A percentile compares a stretch with the other conserved stretches of the same genome.
phyloP scores from a whole-genome alignment of 2,329 filamentous ascomycete species.

The Aspergillus neotritici region DNA sequence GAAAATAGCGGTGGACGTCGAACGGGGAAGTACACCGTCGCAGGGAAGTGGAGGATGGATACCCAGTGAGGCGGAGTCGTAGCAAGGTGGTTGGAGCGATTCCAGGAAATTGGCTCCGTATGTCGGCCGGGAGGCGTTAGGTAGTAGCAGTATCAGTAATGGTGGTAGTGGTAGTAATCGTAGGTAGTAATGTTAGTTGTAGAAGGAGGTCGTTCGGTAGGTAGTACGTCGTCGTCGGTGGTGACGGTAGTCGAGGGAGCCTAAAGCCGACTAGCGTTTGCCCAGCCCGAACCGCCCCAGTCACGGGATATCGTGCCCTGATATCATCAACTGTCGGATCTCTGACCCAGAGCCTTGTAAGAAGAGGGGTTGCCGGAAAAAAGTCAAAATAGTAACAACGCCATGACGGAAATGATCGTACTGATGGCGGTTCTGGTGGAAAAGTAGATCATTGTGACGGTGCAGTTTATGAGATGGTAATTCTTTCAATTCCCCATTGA shows the following conservation, averaged over 20 bases:
- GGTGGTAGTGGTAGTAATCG: no score
- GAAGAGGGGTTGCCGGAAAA: neutral
- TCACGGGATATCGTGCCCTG: constrained; percentile 25
- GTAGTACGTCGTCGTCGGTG: constrained; percentile 2
- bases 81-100: no score
- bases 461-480: no score
- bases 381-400: neutral
- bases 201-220: no score
- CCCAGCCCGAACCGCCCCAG: constrained; percentile 8
- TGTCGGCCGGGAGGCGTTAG: no score
- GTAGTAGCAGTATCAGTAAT: no score
- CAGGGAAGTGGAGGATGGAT: constrained; percentile 11
- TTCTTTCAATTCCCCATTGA: no score
- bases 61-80: constrained; percentile 19
- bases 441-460: no score
- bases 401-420: no score
- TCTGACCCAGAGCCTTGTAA: neutral
- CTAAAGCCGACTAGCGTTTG: constrained; percentile 21
- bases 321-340: constrained; percentile 1
- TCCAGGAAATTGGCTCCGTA: no score
- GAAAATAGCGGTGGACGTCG: constrained; percentile 17
- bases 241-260: constrained; percentile 22
- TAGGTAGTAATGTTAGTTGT: no score
- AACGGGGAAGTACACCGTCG: constrained; percentile 1
- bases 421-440: no score